phyloP scores from a whole-genome alignment of 345 rosid genomes.

The Linum tenue region DNA sequence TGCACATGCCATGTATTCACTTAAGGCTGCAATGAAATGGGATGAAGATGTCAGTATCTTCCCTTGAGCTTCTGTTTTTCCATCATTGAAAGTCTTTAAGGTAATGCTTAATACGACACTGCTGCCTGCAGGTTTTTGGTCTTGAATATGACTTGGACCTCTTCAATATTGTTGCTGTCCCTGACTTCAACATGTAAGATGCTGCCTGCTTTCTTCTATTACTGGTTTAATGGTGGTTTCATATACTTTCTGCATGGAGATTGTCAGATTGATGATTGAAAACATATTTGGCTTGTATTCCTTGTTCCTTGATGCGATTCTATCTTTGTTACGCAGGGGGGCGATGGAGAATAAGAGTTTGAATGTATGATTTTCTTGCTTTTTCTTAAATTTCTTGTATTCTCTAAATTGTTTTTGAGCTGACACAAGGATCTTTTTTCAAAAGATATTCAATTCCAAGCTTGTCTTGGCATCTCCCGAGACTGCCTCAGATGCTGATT shows the following conservation, averaged over 20 bases:
- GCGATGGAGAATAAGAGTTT: constrained; percentile 99
- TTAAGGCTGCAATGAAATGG: constrained; percentile 99
- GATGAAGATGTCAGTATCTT: constrained; percentile 75
- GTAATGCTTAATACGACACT: background rate
- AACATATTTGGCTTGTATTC: background rate
- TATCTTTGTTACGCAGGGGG: constrained; percentile 50
- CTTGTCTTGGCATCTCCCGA: constrained; percentile 98
- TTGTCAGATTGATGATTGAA: background rate
- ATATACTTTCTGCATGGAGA: background rate
- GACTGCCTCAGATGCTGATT: constrained; percentile 91
- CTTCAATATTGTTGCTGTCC: constrained; percentile 96
- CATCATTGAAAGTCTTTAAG: background rate
- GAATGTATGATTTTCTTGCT: constrained; percentile 43
- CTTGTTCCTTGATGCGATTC: background rate
- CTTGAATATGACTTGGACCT: constrained; percentile 96
- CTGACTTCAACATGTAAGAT: constrained; percentile 93
- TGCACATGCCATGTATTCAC: constrained; percentile 94
- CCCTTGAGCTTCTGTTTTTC: background rate
- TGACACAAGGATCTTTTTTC: constrained; percentile 18
- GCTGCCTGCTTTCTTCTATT: background rate
- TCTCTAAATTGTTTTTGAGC: constrained; percentile 7
- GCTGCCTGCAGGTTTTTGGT: constrained; percentile 67
- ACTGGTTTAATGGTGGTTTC: background rate
- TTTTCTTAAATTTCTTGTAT: constrained; percentile 1
- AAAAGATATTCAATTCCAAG: constrained; percentile 92